Evolutionary conservation across 208 protist species (phyloP), one percentile per base, ranked within the genome.

Genomic region (Wallacemonas sp.): DNA sequence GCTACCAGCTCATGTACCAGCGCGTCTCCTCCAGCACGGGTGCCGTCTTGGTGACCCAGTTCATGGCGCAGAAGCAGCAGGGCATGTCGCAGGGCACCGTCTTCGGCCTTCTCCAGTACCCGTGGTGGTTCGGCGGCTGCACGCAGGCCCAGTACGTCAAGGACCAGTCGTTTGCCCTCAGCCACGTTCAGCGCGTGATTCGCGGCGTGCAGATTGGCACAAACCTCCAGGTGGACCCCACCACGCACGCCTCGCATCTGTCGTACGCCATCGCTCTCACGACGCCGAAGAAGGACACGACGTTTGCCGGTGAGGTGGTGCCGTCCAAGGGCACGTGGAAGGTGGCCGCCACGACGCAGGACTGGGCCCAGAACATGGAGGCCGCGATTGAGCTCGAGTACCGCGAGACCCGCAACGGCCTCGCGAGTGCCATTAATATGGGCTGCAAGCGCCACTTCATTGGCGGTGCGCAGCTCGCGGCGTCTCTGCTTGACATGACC

Each of bases 1-100:
- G 87, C 49, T 95, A 86, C 72, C 77, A 84, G 70, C 82, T 97
- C 32, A 91, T 91, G 80, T 95, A 97, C 70, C 91, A 97, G 76
- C 86, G 84, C 68, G 70, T 86, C 32, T 85, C 74, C 38, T 69
- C 61, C 38, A 87, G 72, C 63, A 90, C 81, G 16, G 91, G 91
- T 4, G 88, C 89, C 5, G 76, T 95, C 50, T 41, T 92, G 1
- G 76, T 97, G 63, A 79, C 86, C 4, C 91, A 97, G 77, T 87
- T 89, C 57, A 93, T 97, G 86, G 88, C 89, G 23, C 89, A 97
- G 76, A 84, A 81, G 64, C 84, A 92, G 65, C 82, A 86, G 45
- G 87, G 83, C 57, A 86, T 93, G 76, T 75, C 70, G 25, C 81
- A 89, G 36, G 91, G 91, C 22, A 93, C 76, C n/a, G 64, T 95